These are phyloP conservation scores for Salix arbutifolia DNA, from an alignment of 345 rosid genomes.

Conservation along the genomic window DNA sequence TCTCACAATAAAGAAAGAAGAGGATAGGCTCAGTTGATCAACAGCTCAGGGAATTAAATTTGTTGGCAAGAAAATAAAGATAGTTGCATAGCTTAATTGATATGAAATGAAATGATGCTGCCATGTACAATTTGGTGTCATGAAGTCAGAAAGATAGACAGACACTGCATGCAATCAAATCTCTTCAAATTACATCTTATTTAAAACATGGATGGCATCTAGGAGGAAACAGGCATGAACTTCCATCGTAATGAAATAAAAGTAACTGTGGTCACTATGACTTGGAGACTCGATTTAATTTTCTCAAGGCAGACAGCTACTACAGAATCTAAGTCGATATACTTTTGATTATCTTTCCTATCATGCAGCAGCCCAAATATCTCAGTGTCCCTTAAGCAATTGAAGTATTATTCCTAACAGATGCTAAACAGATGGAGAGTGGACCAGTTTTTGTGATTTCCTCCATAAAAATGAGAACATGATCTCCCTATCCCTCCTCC, in stretches of 20 bases:
- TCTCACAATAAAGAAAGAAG: not conserved
- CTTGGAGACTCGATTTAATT: not conserved
- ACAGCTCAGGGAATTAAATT: not conserved
- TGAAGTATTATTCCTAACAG: not conserved
- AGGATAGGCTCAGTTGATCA: not conserved
- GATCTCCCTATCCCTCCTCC: not conserved
- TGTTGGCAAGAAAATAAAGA: not conserved
- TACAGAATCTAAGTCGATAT: not conserved
- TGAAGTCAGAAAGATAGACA: not conserved
- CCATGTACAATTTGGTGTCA: not conserved
- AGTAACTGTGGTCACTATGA: not conserved
- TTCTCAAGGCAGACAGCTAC: not conserved
- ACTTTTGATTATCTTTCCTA: not conserved
- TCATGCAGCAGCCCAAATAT: not conserved
- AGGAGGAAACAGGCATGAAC: slow-evolving; percentile 6
- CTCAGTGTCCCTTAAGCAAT: too few species aligned
- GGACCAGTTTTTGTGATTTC: not conserved
- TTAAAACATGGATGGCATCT: slow-evolving; percentile 4
- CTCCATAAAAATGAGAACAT: not conserved
- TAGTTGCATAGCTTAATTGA: not conserved
- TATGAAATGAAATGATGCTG: too few species aligned
- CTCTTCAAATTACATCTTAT: not conserved
- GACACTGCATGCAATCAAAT: not conserved
- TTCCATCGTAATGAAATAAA: not conserved
- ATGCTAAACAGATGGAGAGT: not conserved